Conservation (phyloP, 306 rosid species). For the Betula pendula region DNA sequence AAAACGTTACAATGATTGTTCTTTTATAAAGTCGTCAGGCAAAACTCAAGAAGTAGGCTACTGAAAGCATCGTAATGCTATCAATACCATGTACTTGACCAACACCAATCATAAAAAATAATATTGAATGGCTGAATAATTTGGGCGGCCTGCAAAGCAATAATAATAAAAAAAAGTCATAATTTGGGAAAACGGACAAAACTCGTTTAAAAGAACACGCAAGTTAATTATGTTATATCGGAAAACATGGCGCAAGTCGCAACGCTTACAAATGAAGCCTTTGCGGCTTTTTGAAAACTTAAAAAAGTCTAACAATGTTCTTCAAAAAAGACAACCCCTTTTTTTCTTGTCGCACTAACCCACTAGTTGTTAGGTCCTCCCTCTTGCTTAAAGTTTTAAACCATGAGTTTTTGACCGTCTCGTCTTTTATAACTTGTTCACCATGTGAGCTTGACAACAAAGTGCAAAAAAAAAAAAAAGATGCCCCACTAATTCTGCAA, state of each 20-base stretch:
- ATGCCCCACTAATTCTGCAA: slow-evolving; percentile 17
- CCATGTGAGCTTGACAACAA: too few relatives aligned
- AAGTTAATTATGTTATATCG: background rate
- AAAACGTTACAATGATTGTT: background rate
- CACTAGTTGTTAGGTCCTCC: background rate
- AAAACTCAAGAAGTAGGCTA: background rate
- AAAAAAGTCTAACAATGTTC: too few relatives aligned
- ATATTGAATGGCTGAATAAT: background rate
- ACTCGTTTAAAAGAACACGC: background rate
- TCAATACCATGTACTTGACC: background rate
- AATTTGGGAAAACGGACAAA: background rate
- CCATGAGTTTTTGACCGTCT: background rate
- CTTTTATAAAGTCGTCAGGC: background rate
- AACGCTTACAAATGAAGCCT: background rate
- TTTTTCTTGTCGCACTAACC: background rate
- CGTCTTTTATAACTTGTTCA: background rate
- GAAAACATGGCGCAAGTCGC: background rate
- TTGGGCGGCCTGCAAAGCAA: slow-evolving; percentile 13
- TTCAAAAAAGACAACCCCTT: background rate
- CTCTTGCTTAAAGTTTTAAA: background rate
- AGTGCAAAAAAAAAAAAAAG: too few relatives aligned
- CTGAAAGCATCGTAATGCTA: background rate
- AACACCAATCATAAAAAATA: background rate
- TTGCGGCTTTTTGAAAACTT: background rate
- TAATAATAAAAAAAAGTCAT: background rate